Percentiles rank a stretch among this genome's conserved stretches.
phyloP scores from a whole-genome alignment of 345 rosid genomes.

The Streptanthus diversifolius region DNA sequence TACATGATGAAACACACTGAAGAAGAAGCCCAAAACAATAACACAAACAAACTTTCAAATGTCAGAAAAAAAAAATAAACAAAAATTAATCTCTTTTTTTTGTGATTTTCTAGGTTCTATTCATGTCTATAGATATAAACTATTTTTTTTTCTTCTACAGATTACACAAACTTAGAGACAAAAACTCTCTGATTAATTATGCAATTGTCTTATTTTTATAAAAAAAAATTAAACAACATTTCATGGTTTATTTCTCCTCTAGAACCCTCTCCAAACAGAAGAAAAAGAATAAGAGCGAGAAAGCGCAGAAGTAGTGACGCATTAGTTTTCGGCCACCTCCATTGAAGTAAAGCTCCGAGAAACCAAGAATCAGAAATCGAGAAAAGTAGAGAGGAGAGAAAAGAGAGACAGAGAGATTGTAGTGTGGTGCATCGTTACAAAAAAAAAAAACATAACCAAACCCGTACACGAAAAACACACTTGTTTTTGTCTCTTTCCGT shows the following conservation, averaged over 20 bases:
- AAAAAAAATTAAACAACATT: neutral
- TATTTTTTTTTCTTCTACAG: neutral
- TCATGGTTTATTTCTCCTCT: neutral
- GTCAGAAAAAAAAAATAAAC: neutral
- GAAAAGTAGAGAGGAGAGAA: neutral
- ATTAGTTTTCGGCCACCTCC: conserved; percentile 18
- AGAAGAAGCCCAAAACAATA: neutral
- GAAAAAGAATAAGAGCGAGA: neutral
- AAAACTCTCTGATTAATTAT: neutral
- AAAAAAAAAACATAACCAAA: neutral
- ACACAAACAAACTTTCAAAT: neutral
- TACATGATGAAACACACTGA: neutral
- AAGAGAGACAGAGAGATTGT: neutral
- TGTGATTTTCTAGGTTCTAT: too few relatives aligned
- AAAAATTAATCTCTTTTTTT: neutral
- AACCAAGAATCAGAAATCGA: neutral
- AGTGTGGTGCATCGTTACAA: conserved; percentile 17
- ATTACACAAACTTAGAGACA: neutral
- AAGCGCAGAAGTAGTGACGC: conserved; percentile 20
- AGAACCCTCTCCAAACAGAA: conserved; percentile 25
- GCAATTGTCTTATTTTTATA: neutral
- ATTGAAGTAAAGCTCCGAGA: conserved; percentile 26
- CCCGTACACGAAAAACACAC: conserved; percentile 2
- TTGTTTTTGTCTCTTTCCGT: conserved; percentile 29
- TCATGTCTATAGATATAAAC: too few relatives aligned